Conservation (phyloP, 108 stramenopile species). For the Fistulifera pelliculosa region DNA sequence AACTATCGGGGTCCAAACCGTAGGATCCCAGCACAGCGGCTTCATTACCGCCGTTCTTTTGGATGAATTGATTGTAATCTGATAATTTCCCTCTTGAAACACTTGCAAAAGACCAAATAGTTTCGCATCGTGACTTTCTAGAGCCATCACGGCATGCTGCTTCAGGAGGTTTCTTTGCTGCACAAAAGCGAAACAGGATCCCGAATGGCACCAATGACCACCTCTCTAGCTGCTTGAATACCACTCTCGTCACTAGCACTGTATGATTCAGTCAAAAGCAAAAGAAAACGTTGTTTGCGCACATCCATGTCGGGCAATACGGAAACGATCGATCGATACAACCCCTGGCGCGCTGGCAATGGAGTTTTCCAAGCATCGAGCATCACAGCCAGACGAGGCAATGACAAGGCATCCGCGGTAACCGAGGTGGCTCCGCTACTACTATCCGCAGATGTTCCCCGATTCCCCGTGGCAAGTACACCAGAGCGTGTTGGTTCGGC, state of each 20-base stretch:
- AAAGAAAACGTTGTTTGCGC: slow-evolving; percentile 56
- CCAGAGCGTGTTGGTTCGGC: slow-evolving; percentile 1
- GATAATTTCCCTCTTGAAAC: slow-evolving; percentile 77
- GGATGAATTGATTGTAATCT: slow-evolving; percentile 55
- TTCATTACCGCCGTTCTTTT: slow-evolving; percentile 52
- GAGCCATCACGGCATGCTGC: slow-evolving; percentile 56
- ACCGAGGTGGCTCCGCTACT: slow-evolving; percentile 7
- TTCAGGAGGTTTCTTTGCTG: slow-evolving; percentile 57
- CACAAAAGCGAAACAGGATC: slow-evolving; percentile 72
- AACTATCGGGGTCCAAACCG: slow-evolving; percentile 44
- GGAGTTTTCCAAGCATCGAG: slow-evolving; percentile 38
- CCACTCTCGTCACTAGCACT: slow-evolving; percentile 43
- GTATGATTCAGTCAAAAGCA: slow-evolving; percentile 61
- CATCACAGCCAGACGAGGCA: slow-evolving; percentile 17
- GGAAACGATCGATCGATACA: slow-evolving; percentile 49
- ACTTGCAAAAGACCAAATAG: slow-evolving; percentile 62
- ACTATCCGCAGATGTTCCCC: no score
- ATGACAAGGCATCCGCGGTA: neutral
- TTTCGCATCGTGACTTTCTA: slow-evolving; percentile 27
- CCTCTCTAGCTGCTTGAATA: slow-evolving; percentile 50
- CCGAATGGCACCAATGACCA: slow-evolving; percentile 67
- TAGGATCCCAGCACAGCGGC: slow-evolving; percentile 35
- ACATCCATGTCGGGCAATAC: slow-evolving; percentile 20
- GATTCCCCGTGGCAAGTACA: no score
- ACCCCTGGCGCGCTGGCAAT: slow-evolving; percentile 21